Evolutionary conservation across 2,329 filamentous ascomycete genomes (phyloP), one percentile per base, ranked within the genome.

Genomic region (Botrytis medusae): DNA sequence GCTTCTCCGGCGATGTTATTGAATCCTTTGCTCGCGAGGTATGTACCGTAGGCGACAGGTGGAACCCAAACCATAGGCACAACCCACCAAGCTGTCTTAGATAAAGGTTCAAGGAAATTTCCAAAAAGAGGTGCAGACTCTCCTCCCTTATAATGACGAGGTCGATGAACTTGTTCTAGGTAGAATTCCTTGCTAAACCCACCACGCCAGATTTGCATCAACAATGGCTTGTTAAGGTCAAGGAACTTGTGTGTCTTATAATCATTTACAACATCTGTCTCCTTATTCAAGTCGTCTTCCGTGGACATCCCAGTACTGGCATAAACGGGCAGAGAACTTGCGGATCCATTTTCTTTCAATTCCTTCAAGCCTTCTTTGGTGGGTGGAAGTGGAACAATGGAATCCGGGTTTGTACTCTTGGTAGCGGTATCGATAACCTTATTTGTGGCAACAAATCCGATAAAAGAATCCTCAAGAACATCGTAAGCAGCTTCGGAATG

Each of bases 21-120:
- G 70, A 95, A 86, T 20, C 91, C 92, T 74, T 87, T 81, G 46
- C 85, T 85, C 18, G 93, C 91, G 32, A 92, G 78, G 75, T 87
- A 89, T 18, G 91, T 89, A 40, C 93, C 94, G 80, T 94, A 97
- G 16, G 85, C 79, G 60, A 97, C 88, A 29, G 86, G 88, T n/a
- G 96, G 96, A 60, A 96, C 81, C 96, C 96, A 99, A 2, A 97
- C 74, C 0, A 86, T 86, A 4, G 96, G 96, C 18, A 99, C 87
- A 62, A 97, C 82, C 90, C 92, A 99, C 96, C 96, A 99, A 1
- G 96, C 89, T 3, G 96, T 99, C 86, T 95, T 92, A 82, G 91
- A 95, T 74, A 99, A 85, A n/a, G 96, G 96, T 84, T 99, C 96
- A n/a, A 99, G 86, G 82, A 99, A 97, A 84, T 99, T 98, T 74